Conservation (phyloP, 1,284 basidiomycete species). For the Farysia itapuensis region DNA sequence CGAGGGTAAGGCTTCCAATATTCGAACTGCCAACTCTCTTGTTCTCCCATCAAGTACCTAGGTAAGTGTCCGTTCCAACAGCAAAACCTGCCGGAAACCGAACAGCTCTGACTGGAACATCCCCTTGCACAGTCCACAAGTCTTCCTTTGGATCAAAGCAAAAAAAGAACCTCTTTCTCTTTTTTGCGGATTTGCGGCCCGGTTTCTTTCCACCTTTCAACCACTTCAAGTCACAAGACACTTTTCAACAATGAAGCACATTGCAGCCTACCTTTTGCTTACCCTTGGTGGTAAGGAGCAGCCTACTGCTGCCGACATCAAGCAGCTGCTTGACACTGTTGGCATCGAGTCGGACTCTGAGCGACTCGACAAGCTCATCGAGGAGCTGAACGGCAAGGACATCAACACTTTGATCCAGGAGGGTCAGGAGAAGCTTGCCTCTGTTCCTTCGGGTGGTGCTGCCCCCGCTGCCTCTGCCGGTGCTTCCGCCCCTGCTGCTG, state of each 20-base stretch:
- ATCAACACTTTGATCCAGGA: constrained; percentile 83
- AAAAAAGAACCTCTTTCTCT: no score
- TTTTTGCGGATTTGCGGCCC: constrained; percentile 58
- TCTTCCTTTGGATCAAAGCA: constrained; percentile 71
- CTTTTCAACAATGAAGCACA: constrained; percentile 53
- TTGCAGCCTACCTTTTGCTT: constrained; percentile 81
- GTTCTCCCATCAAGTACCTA: constrained; percentile 28
- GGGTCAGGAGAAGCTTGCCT: constrained; percentile 88
- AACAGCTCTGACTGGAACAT: no score
- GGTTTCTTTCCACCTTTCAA: constrained; percentile 19
- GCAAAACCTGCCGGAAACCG: constrained; percentile 12
- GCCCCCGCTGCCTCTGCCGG: constrained; percentile 61
- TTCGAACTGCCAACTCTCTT: neutral
- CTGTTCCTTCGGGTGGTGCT: constrained; percentile 67
- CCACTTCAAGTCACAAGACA: constrained; percentile 4
- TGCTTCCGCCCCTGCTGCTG: constrained; percentile 68
- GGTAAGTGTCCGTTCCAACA: constrained; percentile 17
- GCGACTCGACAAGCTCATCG: constrained; percentile 80
- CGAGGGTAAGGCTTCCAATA: no score
- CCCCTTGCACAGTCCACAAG: constrained; percentile 69
- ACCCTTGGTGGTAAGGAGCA: constrained; percentile 86
- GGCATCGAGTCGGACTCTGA: constrained; percentile 84
- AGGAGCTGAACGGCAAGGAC: constrained; percentile 91
- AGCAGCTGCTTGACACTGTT: constrained; percentile 80
- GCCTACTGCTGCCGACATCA: constrained; percentile 86